Percentiles rank a stretch among this genome's conserved stretches.
phyloP scores from a whole-genome alignment of 345 rosid species.

The Aethionema arabicum region DNA sequence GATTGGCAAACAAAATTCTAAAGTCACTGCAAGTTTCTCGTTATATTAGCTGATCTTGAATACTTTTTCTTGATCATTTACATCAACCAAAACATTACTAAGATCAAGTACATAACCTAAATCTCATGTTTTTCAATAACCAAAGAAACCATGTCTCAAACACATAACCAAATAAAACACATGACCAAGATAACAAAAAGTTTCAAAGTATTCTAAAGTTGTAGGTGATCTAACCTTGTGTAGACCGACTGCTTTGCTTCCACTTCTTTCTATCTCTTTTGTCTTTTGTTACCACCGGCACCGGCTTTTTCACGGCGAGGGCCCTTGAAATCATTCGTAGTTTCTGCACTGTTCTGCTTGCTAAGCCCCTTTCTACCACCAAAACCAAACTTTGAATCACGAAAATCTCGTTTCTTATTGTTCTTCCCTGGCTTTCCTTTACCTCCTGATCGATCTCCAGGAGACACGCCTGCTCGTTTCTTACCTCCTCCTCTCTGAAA shows the following conservation, averaged over 20 bases:
- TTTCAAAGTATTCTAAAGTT: too few relatives aligned
- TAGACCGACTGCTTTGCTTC: background rate
- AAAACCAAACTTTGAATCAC: conserved; percentile 60
- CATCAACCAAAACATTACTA: too few relatives aligned
- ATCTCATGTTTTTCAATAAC: too few relatives aligned
- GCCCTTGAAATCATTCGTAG: conserved; percentile 46
- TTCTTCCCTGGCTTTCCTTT: conserved; percentile 45
- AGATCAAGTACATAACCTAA: too few relatives aligned
- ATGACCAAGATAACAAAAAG: too few relatives aligned
- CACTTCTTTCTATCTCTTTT: conserved; percentile 40
- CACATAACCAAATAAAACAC: too few relatives aligned
- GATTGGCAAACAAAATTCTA: too few relatives aligned
- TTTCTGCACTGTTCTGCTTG: conserved; percentile 68
- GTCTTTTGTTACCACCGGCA: conserved; percentile 54
- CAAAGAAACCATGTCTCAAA: too few relatives aligned
- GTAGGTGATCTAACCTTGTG: conserved; percentile 22
- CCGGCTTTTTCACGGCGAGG: conserved; percentile 29
- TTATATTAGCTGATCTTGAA: too few relatives aligned
- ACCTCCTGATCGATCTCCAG: conserved; percentile 71
- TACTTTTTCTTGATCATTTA: too few relatives aligned
- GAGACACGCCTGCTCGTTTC: conserved; percentile 63
- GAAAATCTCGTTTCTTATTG: conserved; percentile 41
- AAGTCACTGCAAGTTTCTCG: too few relatives aligned
- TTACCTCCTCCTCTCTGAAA: conserved; percentile 59
- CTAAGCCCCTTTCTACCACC: conserved; percentile 62